Evolutionary conservation across 1,284 basidiomycete species (phyloP).

Genomic region (Flammula alnicola): DNA sequence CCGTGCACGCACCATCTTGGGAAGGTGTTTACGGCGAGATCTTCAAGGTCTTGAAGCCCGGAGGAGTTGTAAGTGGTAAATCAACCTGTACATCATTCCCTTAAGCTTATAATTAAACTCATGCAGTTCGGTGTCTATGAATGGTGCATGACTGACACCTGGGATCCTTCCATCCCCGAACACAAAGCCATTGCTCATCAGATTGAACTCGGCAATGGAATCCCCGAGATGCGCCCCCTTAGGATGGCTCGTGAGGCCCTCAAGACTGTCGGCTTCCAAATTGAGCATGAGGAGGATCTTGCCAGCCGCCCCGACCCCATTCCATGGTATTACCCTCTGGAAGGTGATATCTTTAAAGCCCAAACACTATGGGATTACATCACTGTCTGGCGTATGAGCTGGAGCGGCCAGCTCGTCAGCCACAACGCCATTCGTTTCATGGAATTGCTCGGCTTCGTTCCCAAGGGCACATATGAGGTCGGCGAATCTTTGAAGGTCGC

Average conservation of each 20-base stretch:
- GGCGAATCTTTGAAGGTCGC: conserved; percentile 91
- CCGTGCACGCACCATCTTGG: conserved; percentile 94
- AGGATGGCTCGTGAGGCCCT: conserved; percentile 79
- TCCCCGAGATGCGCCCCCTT: conserved; percentile 94
- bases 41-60: conserved; percentile 94
- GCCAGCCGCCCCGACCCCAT: conserved; percentile 84
- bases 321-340: conserved; percentile 96
- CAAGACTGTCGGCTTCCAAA: conserved; percentile 84
- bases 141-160: conserved; percentile 98
- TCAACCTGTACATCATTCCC: conserved; percentile 1
- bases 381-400: conserved; percentile 89
- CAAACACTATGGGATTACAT: conserved; percentile 95
- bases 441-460: conserved; percentile 82
- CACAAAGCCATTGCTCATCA: conserved; percentile 94
- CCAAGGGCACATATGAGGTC: conserved; percentile 93
- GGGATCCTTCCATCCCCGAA: conserved; percentile 85
- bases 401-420: conserved; percentile 85
- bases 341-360: conserved; percentile 90
- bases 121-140: conserved; percentile 94
- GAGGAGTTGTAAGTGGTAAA: conserved; percentile 81
- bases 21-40: conserved; percentile 97
- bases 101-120: neutral
- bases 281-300: conserved; percentile 93
- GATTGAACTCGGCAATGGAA: conserved; percentile 94
- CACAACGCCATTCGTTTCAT: conserved; percentile 82